A percentile compares a stretch with the other conserved stretches of the same genome.
These are phyloP conservation scores for Porcisia deanei DNA, from an alignment of 208 protist genomes.

Conservation along the genomic window DNA sequence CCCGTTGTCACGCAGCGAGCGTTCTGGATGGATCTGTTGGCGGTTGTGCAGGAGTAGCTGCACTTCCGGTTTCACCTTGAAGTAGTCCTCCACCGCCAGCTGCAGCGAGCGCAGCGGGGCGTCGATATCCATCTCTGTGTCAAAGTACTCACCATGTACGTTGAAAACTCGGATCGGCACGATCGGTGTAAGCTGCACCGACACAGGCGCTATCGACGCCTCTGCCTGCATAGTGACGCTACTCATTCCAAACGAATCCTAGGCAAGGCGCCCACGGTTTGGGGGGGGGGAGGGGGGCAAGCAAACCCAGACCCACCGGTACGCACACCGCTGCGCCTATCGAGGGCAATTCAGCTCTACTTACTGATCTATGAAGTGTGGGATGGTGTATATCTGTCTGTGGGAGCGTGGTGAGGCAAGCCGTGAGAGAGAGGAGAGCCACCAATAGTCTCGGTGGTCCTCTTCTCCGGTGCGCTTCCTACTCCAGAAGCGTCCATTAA, in stretches of 20 bases:
- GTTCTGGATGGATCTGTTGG: constrained; percentile 55
- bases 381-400: not conserved
- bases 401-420: not conserved
- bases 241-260: constrained; percentile 1
- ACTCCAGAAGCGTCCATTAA: not conserved
- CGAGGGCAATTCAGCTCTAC: not conserved
- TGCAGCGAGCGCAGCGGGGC: constrained; percentile 71
- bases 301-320: not conserved
- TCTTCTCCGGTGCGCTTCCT: not conserved
- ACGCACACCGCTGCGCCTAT: not conserved
- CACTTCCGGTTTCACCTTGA: constrained; percentile 76
- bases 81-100: constrained; percentile 82
- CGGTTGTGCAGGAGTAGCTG: constrained; percentile 85
- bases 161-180: constrained; percentile 75
- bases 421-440: not conserved
- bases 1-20: constrained; percentile 69
- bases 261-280: not conserved
- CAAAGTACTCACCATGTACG: constrained; percentile 78
- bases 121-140: constrained; percentile 81
- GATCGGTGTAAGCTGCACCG: constrained; percentile 73
- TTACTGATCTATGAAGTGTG: not conserved
- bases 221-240: not conserved
- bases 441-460: not conserved
- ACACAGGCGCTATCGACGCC: constrained; percentile 18
- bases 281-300: not conserved